Evolutionary conservation across 148 eudicot species (phyloP), one percentile per base, ranked within the genome.

Genomic region (Heliamphora exappendiculata): DNA sequence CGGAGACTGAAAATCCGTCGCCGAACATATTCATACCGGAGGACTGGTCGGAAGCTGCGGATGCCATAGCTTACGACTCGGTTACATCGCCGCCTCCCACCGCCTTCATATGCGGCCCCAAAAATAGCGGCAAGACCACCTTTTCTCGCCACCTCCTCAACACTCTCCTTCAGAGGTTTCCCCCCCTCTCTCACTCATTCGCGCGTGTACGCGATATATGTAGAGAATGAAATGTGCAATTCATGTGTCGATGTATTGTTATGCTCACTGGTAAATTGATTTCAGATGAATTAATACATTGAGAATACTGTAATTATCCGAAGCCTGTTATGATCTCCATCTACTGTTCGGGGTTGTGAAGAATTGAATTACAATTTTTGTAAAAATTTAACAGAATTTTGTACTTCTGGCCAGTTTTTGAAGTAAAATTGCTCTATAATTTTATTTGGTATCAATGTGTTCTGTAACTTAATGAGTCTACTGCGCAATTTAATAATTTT

Each of bases 81-180:
- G 33, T 63, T 64, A 50, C 84, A 1, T 82, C 78, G 42, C 76
- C 80, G 22, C 83, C 87, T 49, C 89, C 91, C 0, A 51, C 85
- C 51, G 74, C 82, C 20, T 54, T 94, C 34, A 82, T 92, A n/a
- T 94, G 98, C 39, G 98, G 98, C 60, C 81, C 98, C 41, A 94
- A 88, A 77, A 92, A 94, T 82, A 78, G 89, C 70, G 98, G 98
- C 86, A 94, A 94, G 75, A 86, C 97, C 42, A 94, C 92, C 59
- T 94, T 94, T 81, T 89, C 97, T 75, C 98, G 98, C 81, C 80
- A 82, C 84, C 93, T 94, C 63, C 81, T 94, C 83, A 92, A 94
- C 79, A 59, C 75, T 78, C 84, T 94, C 45, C 90, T 92, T 19
- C 89, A 45, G 45, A 90, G 92, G 98, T 93, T 62, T 17, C 9